These are phyloP conservation scores for Hanseniaspora pseudoguilliermondii DNA, from an alignment of 805 yeast genomes.

Conservation along the genomic window DNA sequence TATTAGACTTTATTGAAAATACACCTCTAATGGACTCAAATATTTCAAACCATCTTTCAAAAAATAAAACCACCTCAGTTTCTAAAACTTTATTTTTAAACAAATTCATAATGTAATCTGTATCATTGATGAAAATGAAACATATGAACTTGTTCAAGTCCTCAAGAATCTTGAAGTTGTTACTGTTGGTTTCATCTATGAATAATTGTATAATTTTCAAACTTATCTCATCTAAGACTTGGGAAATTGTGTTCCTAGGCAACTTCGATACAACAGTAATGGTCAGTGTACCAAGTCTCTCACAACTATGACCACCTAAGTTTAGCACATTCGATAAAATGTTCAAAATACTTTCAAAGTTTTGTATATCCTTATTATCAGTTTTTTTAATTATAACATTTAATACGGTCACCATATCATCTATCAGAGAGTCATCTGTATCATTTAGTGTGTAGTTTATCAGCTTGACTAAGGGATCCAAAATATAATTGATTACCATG, in stretches of 20 bases:
- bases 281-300: slow-evolving; percentile 34
- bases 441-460: slow-evolving; percentile 32
- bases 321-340: slow-evolving; percentile 56
- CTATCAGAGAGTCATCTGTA: background rate
- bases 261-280: slow-evolving; percentile 46
- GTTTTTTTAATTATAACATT: slow-evolving; percentile 1
- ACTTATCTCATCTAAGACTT: slow-evolving; percentile 41
- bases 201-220: slow-evolving; percentile 62
- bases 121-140: slow-evolving; percentile 49
- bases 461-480: slow-evolving; percentile 22
- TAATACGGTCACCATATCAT: background rate
- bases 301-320: slow-evolving; percentile 41
- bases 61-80: slow-evolving; percentile 33
- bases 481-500: slow-evolving; percentile 18
- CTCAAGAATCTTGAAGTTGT: slow-evolving; percentile 61
- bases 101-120: slow-evolving; percentile 50
- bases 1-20: slow-evolving; percentile 50
- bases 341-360: slow-evolving; percentile 28
- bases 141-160: slow-evolving; percentile 68
- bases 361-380: slow-evolving; percentile 18
- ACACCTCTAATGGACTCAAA: slow-evolving; percentile 73
- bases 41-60: slow-evolving; percentile 65
- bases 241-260: slow-evolving; percentile 29
- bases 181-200: slow-evolving; percentile 34
- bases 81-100: slow-evolving; percentile 27